Conservation (phyloP, 305 asterid genomes). For the Caryopteris hybrid region DNA sequence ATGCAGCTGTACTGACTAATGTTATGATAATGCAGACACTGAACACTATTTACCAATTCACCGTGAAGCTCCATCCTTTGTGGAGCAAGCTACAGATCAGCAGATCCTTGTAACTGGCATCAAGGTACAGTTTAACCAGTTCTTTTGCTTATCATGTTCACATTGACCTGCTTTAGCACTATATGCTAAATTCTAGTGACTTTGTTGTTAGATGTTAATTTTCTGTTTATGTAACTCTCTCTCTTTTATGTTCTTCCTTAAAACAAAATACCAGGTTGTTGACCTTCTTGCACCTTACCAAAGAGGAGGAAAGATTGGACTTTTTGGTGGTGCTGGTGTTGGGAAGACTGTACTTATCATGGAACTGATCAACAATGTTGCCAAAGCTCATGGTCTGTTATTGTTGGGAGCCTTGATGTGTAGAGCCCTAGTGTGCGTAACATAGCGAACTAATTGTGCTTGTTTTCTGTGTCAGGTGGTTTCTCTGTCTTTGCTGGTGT, state of each 20-base stretch:
- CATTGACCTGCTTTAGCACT: background rate
- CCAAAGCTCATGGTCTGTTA: conserved; percentile 90
- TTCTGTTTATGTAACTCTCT: background rate
- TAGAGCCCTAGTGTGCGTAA: background rate
- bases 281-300: conserved; percentile 98
- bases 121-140: conserved; percentile 46
- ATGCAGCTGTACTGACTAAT: conserved; percentile 22
- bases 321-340: conserved; percentile 98
- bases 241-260: background rate
- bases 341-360: conserved; percentile 95
- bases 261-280: conserved; percentile 49
- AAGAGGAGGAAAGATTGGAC: conserved; percentile 97
- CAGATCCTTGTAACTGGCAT: conserved; percentile 94
- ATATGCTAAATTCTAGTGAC: background rate
- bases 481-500: conserved; percentile 99
- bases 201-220: background rate
- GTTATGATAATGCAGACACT: conserved; percentile 44
- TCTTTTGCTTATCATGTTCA: background rate
- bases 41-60: conserved; percentile 89
- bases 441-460: conserved; percentile 7
- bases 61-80: conserved; percentile 95
- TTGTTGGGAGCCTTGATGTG: background rate
- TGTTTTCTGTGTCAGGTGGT: conserved; percentile 63
- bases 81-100: conserved; percentile 94
- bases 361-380: conserved; percentile 93